phyloP scores from a whole-genome alignment of 1,284 basidiomycete species.

The Tilletia walkeri region DNA sequence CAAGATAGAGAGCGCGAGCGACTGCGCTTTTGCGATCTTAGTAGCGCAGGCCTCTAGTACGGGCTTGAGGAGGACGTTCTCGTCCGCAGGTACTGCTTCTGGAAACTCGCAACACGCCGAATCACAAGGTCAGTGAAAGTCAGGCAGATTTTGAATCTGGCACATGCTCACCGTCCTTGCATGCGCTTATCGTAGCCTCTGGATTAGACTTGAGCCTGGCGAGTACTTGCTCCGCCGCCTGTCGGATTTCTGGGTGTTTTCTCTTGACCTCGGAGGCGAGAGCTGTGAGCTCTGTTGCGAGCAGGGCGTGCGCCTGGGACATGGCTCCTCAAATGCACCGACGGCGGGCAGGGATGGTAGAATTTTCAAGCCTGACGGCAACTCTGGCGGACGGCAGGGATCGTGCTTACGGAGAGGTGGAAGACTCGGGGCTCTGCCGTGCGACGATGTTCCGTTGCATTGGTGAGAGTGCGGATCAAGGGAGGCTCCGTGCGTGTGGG shows the following conservation, averaged over 20 bases:
- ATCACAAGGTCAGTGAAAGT: too few relatives aligned
- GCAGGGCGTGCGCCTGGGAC: constrained; percentile 37
- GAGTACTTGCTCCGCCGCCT: constrained; percentile 40
- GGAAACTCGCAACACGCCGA: too few relatives aligned
- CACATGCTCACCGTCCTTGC: constrained; percentile 7
- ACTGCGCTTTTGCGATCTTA: constrained; percentile 88
- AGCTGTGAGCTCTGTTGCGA: constrained; percentile 48
- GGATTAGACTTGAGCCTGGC: constrained; percentile 34
- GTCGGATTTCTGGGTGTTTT: constrained; percentile 51
- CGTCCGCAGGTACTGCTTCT: constrained; percentile 19
- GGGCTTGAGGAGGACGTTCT: constrained; percentile 76
- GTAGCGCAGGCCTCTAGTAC: constrained; percentile 92
- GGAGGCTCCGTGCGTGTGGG: too few relatives aligned
- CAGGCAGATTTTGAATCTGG: too few relatives aligned
- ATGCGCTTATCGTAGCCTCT: constrained; percentile 28
- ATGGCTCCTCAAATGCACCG: constrained; percentile 22
- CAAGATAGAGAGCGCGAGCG: constrained; percentile 83
- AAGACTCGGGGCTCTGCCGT: too few relatives aligned
- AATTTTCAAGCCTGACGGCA: too few relatives aligned
- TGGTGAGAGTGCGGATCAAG: too few relatives aligned
- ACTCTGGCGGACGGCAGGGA: too few relatives aligned
- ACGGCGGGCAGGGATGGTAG: neutral
- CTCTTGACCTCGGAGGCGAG: constrained; percentile 50
- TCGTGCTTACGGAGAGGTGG: too few relatives aligned
- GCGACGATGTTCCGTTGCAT: too few relatives aligned